These are phyloP conservation scores for Rubroboletus satanas DNA, from an alignment of 768 basidiomycete species.

Conservation along the genomic window DNA sequence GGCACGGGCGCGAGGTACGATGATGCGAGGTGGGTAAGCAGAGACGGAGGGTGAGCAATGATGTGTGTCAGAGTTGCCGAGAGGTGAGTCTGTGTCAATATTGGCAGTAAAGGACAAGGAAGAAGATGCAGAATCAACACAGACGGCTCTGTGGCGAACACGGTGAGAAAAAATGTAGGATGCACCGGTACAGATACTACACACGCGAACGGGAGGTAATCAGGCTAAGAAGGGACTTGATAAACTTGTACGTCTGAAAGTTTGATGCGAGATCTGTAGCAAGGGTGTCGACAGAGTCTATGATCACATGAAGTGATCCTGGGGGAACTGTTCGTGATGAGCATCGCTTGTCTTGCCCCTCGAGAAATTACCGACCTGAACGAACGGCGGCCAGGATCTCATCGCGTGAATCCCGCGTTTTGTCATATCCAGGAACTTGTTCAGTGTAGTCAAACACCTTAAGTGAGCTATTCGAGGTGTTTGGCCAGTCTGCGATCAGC, in stretches of 20 bases:
- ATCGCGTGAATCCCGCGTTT: slow-evolving; percentile 33
- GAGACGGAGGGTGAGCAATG: slow-evolving; percentile 63
- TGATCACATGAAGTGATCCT: slow-evolving; percentile 55
- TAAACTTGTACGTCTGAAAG: slow-evolving; percentile 48
- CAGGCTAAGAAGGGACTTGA: slow-evolving; percentile 45
- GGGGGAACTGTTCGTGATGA: slow-evolving; percentile 33
- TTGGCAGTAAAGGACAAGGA: slow-evolving; percentile 46
- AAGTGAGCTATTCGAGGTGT: slow-evolving; percentile 21
- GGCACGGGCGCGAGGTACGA: slow-evolving; percentile 74
- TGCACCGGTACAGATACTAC: slow-evolving; percentile 12
- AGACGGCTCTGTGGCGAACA: slow-evolving; percentile 41
- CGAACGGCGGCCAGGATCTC: slow-evolving; percentile 42
- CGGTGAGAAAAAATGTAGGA: slow-evolving; percentile 7
- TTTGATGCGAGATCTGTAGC: slow-evolving; percentile 53
- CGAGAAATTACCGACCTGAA: slow-evolving; percentile 28
- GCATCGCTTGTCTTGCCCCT: not conserved
- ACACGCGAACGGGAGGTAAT: slow-evolving; percentile 49
- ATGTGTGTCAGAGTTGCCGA: slow-evolving; percentile 62
- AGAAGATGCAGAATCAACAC: slow-evolving; percentile 59
- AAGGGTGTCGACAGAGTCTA: slow-evolving; percentile 73
- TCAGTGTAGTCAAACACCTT: slow-evolving; percentile 48
- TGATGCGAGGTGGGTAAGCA: slow-evolving; percentile 64
- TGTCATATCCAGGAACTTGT: slow-evolving; percentile 51
- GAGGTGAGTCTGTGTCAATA: slow-evolving; percentile 59
- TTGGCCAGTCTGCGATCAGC: slow-evolving; percentile 34